Conservation (phyloP, 169 alveolate species). For the Cryptosporidium viatorum region DNA sequence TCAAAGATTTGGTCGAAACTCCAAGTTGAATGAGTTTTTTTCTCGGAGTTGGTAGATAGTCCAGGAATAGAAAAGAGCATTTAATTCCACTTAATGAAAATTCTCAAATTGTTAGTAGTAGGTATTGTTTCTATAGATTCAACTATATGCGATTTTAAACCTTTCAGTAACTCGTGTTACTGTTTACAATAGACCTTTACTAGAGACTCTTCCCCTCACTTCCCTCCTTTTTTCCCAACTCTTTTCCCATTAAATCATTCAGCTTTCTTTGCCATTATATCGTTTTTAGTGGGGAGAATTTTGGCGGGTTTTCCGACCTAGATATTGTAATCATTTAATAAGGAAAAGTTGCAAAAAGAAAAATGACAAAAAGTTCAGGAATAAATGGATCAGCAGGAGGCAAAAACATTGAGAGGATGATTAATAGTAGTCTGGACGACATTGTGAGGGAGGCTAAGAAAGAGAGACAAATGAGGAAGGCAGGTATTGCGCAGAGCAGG, state of each 20-base stretch:
- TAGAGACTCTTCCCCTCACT: background rate
- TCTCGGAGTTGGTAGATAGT: background rate
- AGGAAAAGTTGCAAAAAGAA: background rate
- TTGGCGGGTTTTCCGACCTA: background rate
- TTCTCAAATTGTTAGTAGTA: background rate
- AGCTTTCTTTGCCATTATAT: background rate
- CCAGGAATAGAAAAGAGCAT: background rate
- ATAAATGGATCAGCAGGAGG: background rate
- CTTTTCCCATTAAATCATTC: background rate
- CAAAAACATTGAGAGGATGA: conserved; percentile 28
- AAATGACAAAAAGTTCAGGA: background rate
- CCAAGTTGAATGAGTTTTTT: background rate
- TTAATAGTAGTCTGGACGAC: conserved; percentile 55
- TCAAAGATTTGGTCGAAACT: too few relatives aligned
- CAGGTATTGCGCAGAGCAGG: background rate
- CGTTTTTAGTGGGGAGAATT: background rate
- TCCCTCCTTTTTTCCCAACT: background rate
- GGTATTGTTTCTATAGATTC: background rate
- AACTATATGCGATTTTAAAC: background rate
- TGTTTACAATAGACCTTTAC: background rate
- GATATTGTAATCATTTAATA: background rate
- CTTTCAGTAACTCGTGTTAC: background rate
- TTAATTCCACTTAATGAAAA: too few relatives aligned
- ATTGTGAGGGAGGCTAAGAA: conserved; percentile 38
- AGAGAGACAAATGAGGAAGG: conserved; percentile 12